A percentile compares a stretch with the other conserved stretches of the same genome.
These are phyloP conservation scores for Cladophialophora psammophila DNA, from an alignment of 2,329 filamentous ascomycete genomes.

Conservation along the genomic window DNA sequence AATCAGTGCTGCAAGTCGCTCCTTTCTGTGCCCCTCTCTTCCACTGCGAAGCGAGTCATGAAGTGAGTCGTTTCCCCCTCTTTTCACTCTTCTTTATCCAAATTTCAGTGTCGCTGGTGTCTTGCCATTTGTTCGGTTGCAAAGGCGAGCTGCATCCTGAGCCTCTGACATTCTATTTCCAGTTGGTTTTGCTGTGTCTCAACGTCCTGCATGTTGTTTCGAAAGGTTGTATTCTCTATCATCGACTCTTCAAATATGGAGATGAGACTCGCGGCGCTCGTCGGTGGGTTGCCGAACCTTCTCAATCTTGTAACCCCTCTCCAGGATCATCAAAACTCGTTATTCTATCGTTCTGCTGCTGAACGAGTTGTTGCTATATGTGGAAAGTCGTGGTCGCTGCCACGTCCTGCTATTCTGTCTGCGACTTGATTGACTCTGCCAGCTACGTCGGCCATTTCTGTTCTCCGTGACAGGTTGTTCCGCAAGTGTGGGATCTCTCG, in stretches of 20 bases:
- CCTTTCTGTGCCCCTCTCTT: background rate
- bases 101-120: background rate
- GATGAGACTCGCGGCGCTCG: slow-evolving; percentile 3
- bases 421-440: background rate
- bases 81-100: slow-evolving; percentile 2
- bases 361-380: slow-evolving; percentile 8
- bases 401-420: background rate
- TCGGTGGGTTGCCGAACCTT: background rate
- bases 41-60: background rate
- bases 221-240: background rate
- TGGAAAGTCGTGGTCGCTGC: background rate
- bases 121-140: slow-evolving; percentile 12
- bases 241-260: background rate
- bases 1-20: background rate
- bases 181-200: background rate
- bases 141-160: background rate
- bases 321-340: no score
- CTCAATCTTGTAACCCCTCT: background rate
- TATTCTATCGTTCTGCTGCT: slow-evolving; percentile 7
- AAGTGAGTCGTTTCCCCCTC: background rate
- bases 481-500: background rate
- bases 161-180: background rate
- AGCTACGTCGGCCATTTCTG: background rate
- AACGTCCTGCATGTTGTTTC: background rate
- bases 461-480: background rate